Percentiles rank a stretch among this genome's conserved stretches.
phyloP scores from a whole-genome alignment of 208 protist genomes.

The Leishmania mexicana region DNA sequence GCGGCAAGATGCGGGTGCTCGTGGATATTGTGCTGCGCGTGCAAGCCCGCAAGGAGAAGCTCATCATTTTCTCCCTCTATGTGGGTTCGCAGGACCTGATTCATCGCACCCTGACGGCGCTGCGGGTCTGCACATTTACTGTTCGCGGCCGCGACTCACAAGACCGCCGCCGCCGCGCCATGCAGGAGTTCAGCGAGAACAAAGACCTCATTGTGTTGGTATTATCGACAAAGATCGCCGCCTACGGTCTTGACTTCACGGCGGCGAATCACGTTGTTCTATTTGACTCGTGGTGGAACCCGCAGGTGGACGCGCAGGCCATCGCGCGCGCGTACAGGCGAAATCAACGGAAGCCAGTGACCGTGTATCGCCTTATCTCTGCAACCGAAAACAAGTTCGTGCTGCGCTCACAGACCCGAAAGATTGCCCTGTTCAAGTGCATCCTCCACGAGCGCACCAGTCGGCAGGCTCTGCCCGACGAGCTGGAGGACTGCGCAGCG shows the following conservation, averaged over 20 bases:
- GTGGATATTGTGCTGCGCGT: constrained; percentile 62
- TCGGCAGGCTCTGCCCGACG: constrained; percentile 41
- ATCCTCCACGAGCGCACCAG: constrained; percentile 75
- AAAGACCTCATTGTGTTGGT: constrained; percentile 78
- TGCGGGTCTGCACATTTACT: constrained; percentile 54
- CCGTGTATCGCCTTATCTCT: constrained; percentile 96
- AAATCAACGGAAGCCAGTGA: constrained; percentile 96
- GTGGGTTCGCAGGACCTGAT: constrained; percentile 84
- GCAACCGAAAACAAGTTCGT: constrained; percentile 54
- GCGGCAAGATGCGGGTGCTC: constrained; percentile 80
- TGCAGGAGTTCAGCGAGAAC: constrained; percentile 68
- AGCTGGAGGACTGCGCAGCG: constrained; percentile 66
- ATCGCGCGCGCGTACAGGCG: constrained; percentile 97
- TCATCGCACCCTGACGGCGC: constrained; percentile 54
- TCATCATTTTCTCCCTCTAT: constrained; percentile 91
- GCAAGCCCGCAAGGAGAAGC: constrained; percentile 56
- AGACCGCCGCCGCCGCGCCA: constrained; percentile 51
- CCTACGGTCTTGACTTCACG: constrained; percentile 98
- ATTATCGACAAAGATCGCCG: constrained; percentile 97
- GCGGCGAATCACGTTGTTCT: constrained; percentile 98
- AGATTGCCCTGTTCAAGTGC: constrained; percentile 79
- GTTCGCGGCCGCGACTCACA: constrained; percentile 74
- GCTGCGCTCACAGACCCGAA: constrained; percentile 68
- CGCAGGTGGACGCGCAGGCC: constrained; percentile 98
- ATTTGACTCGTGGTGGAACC: constrained; percentile 99